phyloP scores from a whole-genome alignment of 2,329 filamentous ascomycete genomes.

The Stagonosporopsis rhizophila region DNA sequence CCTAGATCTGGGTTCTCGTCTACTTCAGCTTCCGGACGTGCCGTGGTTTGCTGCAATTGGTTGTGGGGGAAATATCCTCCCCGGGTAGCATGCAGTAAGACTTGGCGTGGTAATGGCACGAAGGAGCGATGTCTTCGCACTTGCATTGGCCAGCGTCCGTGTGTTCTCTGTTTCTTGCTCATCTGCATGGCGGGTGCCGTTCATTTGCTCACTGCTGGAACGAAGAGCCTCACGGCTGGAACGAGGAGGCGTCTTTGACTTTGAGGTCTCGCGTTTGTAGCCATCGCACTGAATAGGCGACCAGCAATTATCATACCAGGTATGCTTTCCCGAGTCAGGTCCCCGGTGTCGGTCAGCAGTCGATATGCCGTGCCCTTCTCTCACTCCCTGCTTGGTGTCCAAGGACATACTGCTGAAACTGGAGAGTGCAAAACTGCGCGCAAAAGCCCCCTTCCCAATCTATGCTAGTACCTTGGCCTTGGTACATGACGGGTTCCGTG shows the following conservation, averaged over 20 bases:
- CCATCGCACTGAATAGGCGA: neutral
- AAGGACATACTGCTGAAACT: too few relatives aligned
- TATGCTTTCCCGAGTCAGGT: neutral
- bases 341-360: neutral
- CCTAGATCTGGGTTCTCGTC: neutral
- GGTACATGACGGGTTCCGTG: too few relatives aligned
- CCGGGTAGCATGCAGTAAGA: neutral
- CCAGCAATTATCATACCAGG: neutral
- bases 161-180: neutral
- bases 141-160: neutral
- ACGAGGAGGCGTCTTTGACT: neutral
- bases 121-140: neutral
- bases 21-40: neutral
- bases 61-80: neutral
- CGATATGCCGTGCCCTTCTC: neutral
- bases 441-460: too few relatives aligned
- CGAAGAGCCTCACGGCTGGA: neutral
- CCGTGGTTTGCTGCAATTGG: slow-evolving; percentile 3
- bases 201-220: neutral
- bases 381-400: neutral
- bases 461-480: too few relatives aligned
- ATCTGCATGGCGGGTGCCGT: neutral
- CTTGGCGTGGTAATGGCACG: neutral
- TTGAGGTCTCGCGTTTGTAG: neutral
- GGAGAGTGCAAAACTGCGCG: too few relatives aligned